Conservation (phyloP, 805 yeast species). For the Barnettozyma wickerhamii region DNA sequence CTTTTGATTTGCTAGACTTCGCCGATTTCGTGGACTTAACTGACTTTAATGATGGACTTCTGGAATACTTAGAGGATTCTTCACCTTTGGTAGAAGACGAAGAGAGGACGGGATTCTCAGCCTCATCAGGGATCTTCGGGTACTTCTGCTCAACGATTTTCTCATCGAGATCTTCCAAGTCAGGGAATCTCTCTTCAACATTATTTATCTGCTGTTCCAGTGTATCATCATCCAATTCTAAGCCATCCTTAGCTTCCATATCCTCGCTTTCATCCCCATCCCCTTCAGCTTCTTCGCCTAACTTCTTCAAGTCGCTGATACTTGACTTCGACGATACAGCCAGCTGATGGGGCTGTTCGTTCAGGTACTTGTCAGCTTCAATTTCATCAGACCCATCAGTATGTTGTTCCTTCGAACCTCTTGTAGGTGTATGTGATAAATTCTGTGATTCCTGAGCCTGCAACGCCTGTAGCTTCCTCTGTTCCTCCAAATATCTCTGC, state of each 20-base stretch:
- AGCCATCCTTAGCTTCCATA: neutral
- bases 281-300: slow-evolving; percentile 1
- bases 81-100: neutral
- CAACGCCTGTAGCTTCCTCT: slow-evolving; percentile 13
- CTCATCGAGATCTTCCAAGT: slow-evolving; percentile 33
- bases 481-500: slow-evolving; percentile 19
- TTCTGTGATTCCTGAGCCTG: neutral
- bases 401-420: too few relatives aligned
- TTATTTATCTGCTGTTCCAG: slow-evolving; percentile 35
- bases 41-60: slow-evolving; percentile 2
- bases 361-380: slow-evolving; percentile 1
- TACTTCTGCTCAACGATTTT: slow-evolving; percentile 9
- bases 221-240: slow-evolving; percentile 8
- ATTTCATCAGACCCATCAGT: neutral
- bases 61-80: neutral
- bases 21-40: too few relatives aligned
- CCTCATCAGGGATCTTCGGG: slow-evolving; percentile 3
- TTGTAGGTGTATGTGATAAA: neutral
- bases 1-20: neutral
- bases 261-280: slow-evolving; percentile 4
- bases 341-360: slow-evolving; percentile 17
- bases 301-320: slow-evolving; percentile 17
- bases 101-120: neutral
- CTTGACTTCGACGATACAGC: slow-evolving; percentile 25
- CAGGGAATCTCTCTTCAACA: slow-evolving; percentile 50